Evolutionary conservation across 805 yeast genomes (phyloP), one percentile per base, ranked within the genome.

Genomic region (Suhomyces vadensis): DNA sequence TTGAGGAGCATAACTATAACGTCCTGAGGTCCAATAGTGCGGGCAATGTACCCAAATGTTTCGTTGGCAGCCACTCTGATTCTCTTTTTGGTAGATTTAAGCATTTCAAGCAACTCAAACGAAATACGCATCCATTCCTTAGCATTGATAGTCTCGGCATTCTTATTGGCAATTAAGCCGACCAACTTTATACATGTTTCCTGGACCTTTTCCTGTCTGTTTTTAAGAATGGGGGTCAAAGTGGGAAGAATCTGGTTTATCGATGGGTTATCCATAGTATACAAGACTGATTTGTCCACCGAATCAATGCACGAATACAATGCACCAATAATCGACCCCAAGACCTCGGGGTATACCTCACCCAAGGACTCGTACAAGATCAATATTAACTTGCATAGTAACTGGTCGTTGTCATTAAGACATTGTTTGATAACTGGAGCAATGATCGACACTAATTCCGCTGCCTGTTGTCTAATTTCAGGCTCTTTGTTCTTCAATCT

Each of bases 41-140:
- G 79, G 0, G 99, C 91, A 49, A 94, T 90, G 41, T 79, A 77
- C 0, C 98, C 99, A 69, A 94, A 94, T 0, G 98, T 87, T 14
- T 79, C 80, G 58, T 91, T 94, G 0, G 99, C 96, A 0, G 91
- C 85, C 23, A 83, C 74, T 50, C 98, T 70, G 37, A 91, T 87
- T 10, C 83, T 73, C 55, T 85, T 88, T 44, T 79, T 80, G 5
- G 86, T 80, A 17, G 95, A 84, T 58, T 88, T 89, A 47, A 94
- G 74, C 82, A 92, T 82, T 53, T 94, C 98, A 37, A 94, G 65
- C 25, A 94, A 72, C 56, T 91, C 97, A 63, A 87, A 89, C 57
- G 97, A 87, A 20, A 92, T 87, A 50, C 98, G 75, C 92, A 94
- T 88, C 99, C 99, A 94, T 64, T 94, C 99, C 49, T 88, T 81